These are phyloP conservation scores for Candida tibetensis DNA, from an alignment of 805 yeast species.

Conservation along the genomic window DNA sequence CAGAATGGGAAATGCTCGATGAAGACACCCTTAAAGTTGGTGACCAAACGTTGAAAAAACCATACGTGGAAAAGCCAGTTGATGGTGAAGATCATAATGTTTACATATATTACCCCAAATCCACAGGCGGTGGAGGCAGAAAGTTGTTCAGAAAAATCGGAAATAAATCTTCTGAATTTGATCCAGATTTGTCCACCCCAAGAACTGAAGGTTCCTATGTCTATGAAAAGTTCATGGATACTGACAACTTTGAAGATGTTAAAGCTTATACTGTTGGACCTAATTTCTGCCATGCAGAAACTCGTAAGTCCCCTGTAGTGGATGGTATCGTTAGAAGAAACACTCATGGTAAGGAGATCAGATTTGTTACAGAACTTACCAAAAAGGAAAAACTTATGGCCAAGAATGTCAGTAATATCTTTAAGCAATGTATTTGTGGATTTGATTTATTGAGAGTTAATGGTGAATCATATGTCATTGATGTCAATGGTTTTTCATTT, in stretches of 20 bases:
- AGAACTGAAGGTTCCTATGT: conserved; percentile 89
- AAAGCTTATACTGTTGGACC: conserved; percentile 97
- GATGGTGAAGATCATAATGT: conserved; percentile 99
- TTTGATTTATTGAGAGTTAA: conserved; percentile 89
- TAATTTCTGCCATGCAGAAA: conserved; percentile 92
- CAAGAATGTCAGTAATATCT: conserved; percentile 63
- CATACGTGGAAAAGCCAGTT: conserved; percentile 97
- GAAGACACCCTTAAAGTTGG: conserved; percentile 72
- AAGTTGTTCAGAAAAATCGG: conserved; percentile 93
- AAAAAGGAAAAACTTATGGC: conserved; percentile 82
- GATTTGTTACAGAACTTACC: conserved; percentile 80
- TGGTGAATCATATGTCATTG: conserved; percentile 89
- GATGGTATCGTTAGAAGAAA: conserved; percentile 97
- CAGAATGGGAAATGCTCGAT: conserved; percentile 83
- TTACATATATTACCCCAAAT: conserved; percentile 81
- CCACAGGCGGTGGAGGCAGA: conserved; percentile 97
- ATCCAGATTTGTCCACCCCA: conserved; percentile 68
- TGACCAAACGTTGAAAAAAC: conserved; percentile 73
- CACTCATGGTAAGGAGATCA: conserved; percentile 94
- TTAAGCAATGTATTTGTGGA: conserved; percentile 95
- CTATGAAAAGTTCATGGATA: conserved; percentile 94
- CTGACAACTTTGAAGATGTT: conserved; percentile 97
- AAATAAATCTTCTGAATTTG: conserved; percentile 94
- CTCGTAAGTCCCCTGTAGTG: conserved; percentile 98
- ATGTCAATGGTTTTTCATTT: conserved; percentile 96